These are phyloP conservation scores for Leccinum fibrillosum DNA, from an alignment of 768 basidiomycete species.

Conservation along the genomic window DNA sequence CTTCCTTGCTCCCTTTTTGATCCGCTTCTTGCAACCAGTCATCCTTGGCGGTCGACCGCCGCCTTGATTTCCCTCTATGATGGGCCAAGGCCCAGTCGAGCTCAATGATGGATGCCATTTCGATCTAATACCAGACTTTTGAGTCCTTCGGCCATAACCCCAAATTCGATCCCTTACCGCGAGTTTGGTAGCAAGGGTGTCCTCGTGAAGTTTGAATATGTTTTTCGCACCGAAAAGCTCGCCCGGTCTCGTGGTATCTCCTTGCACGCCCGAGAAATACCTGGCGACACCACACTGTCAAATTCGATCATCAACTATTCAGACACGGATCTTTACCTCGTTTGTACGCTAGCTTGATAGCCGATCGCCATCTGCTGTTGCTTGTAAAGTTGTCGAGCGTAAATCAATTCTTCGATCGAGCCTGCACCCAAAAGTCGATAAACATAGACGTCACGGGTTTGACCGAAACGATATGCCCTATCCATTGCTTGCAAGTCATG, in stretches of 20 bases:
- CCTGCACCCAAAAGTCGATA: conserved; percentile 84
- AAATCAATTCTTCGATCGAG: conserved; percentile 84
- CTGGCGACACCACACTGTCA: too few species aligned
- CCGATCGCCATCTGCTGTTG: conserved; percentile 93
- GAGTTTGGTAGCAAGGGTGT: conserved; percentile 66
- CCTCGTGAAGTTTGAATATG: conserved; percentile 77
- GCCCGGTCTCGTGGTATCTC: conserved; percentile 68
- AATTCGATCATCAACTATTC: too few species aligned
- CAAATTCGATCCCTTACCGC: conserved; percentile 42
- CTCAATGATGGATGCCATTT: conserved; percentile 68
- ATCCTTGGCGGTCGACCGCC: conserved; percentile 29
- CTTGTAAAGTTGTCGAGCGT: conserved; percentile 88
- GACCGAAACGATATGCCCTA: conserved; percentile 81
- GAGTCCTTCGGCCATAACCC: background rate
- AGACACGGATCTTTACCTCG: too few species aligned
- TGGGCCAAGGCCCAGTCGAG: conserved; percentile 80
- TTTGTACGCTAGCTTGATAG: conserved; percentile 80
- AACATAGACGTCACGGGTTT: conserved; percentile 80
- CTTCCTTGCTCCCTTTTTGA: conserved; percentile 42
- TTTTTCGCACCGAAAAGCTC: conserved; percentile 86
- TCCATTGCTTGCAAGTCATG: conserved; percentile 95
- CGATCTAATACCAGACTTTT: conserved; percentile 53
- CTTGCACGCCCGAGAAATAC: conserved; percentile 84
- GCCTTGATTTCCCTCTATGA: conserved; percentile 44
- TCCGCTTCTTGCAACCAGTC: conserved; percentile 46